Percentiles rank a stretch among this genome's conserved stretches.
Conservation (phyloP, 768 basidiomycete genomes). For the Tephrocybe sp. region DNA sequence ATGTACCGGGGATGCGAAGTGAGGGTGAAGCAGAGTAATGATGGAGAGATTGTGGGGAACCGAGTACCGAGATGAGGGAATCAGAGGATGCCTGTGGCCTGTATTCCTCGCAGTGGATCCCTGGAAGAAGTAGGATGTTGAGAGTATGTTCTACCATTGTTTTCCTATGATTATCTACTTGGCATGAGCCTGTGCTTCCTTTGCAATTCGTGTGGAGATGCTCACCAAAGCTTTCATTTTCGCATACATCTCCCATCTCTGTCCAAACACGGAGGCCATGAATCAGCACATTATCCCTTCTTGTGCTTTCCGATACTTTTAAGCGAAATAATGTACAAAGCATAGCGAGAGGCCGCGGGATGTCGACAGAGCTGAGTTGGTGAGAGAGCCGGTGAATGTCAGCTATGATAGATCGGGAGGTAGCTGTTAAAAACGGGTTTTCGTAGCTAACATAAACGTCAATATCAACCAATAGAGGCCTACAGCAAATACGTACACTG, state of each 20-base stretch:
- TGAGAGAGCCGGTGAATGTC: constrained; percentile 66
- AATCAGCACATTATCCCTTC: constrained; percentile 49
- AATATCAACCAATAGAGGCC: constrained; percentile 1
- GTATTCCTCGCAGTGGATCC: constrained; percentile 53
- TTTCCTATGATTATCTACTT: constrained; percentile 38
- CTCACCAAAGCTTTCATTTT: constrained; percentile 76
- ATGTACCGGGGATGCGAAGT: constrained; percentile 57
- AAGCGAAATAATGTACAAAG: constrained; percentile 55
- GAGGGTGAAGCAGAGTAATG: constrained; percentile 42
- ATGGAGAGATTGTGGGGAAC: constrained; percentile 29
- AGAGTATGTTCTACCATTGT: constrained; percentile 79
- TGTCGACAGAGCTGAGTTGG: constrained; percentile 57
- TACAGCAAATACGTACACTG: constrained; percentile 38
- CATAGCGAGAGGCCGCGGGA: constrained; percentile 65
- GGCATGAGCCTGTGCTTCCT: no score
- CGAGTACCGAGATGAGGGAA: constrained; percentile 34
- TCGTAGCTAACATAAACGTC: constrained; percentile 52
- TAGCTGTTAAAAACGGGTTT: constrained; percentile 75
- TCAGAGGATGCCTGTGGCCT: constrained; percentile 31
- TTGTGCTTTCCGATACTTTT: constrained; percentile 7
- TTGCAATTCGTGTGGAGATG: no score
- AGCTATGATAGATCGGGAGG: constrained; percentile 66
- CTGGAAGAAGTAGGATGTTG: constrained; percentile 73
- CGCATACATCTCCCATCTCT: constrained; percentile 70
- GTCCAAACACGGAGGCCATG: constrained; percentile 69